These are phyloP conservation scores for Arthrobotrys sphaeroides DNA, from an alignment of 2,329 filamentous ascomycete species.

Conservation along the genomic window DNA sequence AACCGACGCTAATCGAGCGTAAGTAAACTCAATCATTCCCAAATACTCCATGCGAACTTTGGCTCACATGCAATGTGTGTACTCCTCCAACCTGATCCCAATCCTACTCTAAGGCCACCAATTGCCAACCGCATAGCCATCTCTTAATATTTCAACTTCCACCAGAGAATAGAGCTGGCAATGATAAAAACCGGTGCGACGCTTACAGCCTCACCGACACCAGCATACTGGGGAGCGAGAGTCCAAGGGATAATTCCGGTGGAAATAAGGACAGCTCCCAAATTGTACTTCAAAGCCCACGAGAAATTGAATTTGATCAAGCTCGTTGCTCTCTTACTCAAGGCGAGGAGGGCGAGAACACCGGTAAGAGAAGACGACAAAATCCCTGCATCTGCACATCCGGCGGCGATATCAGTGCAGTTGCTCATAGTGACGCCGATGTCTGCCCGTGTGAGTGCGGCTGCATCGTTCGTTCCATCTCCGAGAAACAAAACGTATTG, in stretches of 20 bases:
- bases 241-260: slow-evolving; percentile 70
- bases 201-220: slow-evolving; percentile 77
- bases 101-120: not conserved
- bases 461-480: slow-evolving; percentile 83
- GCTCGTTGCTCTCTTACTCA: slow-evolving; percentile 62
- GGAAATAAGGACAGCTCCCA: slow-evolving; percentile 73
- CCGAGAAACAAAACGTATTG: slow-evolving; percentile 73
- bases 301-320: slow-evolving; percentile 73
- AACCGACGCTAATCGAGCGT: no score
- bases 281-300: slow-evolving; percentile 77
- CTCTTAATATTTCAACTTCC: slow-evolving; percentile 36
- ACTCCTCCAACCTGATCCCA: no score
- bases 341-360: slow-evolving; percentile 69
- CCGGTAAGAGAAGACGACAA: slow-evolving; percentile 67
- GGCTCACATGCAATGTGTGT: no score
- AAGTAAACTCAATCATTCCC: no score
- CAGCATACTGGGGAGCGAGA: slow-evolving; percentile 71
- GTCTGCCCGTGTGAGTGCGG: slow-evolving; percentile 74
- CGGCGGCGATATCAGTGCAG: slow-evolving; percentile 72
- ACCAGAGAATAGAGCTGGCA: slow-evolving; percentile 60
- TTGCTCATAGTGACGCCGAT: slow-evolving; percentile 76
- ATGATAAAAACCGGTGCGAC: slow-evolving; percentile 74
- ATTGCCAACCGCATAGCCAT: no score
- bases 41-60: no score
- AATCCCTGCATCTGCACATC: slow-evolving; percentile 75